Evolutionary conservation across 371 early-diverging fungal genomes (phyloP).

Genomic region (Syncephalastrum sp.): DNA sequence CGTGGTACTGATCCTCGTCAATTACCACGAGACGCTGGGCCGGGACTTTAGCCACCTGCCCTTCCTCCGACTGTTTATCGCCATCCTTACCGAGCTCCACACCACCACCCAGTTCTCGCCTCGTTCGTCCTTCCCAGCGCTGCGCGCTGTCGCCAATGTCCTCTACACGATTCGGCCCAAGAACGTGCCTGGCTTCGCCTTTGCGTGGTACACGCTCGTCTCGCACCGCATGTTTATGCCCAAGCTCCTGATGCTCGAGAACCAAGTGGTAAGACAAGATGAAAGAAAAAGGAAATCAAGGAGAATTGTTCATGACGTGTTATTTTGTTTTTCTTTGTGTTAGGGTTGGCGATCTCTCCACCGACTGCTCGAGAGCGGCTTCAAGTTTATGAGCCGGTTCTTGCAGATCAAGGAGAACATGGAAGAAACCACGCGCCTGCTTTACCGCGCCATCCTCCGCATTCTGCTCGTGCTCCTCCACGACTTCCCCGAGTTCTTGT

Average conservation of each 20-base stretch:
- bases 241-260: constrained; percentile 73
- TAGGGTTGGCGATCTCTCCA: constrained; percentile 90
- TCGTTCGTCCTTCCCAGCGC: constrained; percentile 68
- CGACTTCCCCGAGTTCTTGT: constrained; percentile 97
- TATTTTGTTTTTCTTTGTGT: constrained; percentile 7
- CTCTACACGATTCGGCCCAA: constrained; percentile 83
- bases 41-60: constrained; percentile 89
- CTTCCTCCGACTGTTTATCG: constrained; percentile 87
- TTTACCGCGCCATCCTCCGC: constrained; percentile 91
- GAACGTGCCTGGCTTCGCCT: constrained; percentile 93
- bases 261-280: constrained; percentile 53
- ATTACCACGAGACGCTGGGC: constrained; percentile 79
- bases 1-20: constrained; percentile 78
- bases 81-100: constrained; percentile 82
- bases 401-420: constrained; percentile 62
- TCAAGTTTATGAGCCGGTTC: constrained; percentile 88
- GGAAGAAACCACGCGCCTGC: constrained; percentile 73
- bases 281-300: constrained; percentile 1
- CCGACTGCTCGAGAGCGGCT: constrained; percentile 72
- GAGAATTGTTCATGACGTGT: background rate
- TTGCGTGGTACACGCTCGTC: constrained; percentile 95
- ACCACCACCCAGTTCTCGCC: constrained; percentile 66
- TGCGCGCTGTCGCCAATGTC: constrained; percentile 76
- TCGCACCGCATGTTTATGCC: constrained; percentile 94
- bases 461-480: constrained; percentile 91